Percentiles rank a stretch among this genome's conserved stretches.
Conservation (phyloP, 2,329 filamentous ascomycete species). For the Fusarium sp. region DNA sequence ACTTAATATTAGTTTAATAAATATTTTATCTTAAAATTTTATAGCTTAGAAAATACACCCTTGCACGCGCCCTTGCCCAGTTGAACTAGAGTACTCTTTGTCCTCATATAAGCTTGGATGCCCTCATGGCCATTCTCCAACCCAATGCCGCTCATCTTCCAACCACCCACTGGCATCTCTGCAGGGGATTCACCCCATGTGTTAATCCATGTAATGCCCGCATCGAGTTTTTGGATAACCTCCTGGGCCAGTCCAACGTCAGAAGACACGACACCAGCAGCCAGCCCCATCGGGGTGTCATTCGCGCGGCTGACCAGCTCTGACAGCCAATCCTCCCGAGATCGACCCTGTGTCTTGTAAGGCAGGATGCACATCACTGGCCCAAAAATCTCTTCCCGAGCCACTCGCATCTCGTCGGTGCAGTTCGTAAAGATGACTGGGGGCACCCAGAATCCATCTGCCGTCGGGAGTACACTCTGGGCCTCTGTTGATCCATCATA, state of each 20-base stretch:
- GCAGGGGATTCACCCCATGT: constrained; percentile 93
- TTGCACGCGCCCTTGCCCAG: constrained; percentile 74
- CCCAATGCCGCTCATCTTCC: constrained; percentile 90
- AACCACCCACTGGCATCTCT: constrained; percentile 92
- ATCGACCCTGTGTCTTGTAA: constrained; percentile 64
- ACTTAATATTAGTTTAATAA: too few species aligned
- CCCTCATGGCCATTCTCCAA: constrained; percentile 87
- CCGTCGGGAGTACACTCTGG: constrained; percentile 61
- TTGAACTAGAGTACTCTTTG: constrained; percentile 90
- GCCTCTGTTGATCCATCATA: constrained; percentile 73
- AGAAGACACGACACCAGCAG: constrained; percentile 84
- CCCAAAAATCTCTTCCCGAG: constrained; percentile 87
- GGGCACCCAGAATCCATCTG: constrained; percentile 82
- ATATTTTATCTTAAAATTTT: constrained; percentile 8
- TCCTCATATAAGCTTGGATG: constrained; percentile 83
- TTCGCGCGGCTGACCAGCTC: constrained; percentile 81
- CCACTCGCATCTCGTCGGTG: constrained; percentile 83
- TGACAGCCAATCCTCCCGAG: constrained; percentile 60
- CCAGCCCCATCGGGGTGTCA: constrained; percentile 79
- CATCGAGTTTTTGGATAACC: constrained; percentile 76
- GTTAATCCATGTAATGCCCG: constrained; percentile 92
- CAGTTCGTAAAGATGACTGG: constrained; percentile 90
- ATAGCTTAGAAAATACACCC: constrained; percentile 77
- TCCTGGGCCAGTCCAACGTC: constrained; percentile 79
- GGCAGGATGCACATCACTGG: constrained; percentile 85